Base-by-base conservation (phyloP, 1,284 basidiomycete genomes). In the Neonothopanus nambi region DNA sequence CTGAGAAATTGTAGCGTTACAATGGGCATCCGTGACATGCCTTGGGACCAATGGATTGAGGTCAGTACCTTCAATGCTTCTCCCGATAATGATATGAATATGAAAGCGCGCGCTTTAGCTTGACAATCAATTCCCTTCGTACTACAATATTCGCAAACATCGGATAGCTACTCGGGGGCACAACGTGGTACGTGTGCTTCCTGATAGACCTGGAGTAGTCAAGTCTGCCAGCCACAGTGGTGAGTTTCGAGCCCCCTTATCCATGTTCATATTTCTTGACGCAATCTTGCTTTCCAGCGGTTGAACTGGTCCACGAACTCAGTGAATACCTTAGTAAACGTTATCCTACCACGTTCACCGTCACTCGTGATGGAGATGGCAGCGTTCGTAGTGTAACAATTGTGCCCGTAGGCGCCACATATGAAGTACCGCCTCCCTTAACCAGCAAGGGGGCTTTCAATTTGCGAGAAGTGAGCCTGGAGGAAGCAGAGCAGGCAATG, bases 11-110 rank as follows among this genome's bases (percentile, higher is more conserved):
- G 33, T 51, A 87, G 86, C 61, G 77, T 88, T 26, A 88, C 84
- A 13, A 88, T 88, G 86, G 86, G 84, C 53, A 82, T 88, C 57
- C 77, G 83, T 18, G 73, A 67, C 51, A 86, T 89, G 84, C 72
- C 71, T 11, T 87, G 82, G 81, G 73, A 75, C 17, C 81, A 85
- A 49, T 88, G 86, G 85, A 80, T 87, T 49, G 85, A 87, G 71
- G 81, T 82, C 53, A 54, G 62, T 51, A 17, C 11, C 30, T 51
- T 15, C 26, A 13, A 7, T 28, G 37, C 13, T 9, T 9, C 42
- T 35, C 28, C 18, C 4, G 42, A n/a, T 17, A 33, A n/a, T 7
- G 23, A 15, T 30, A 38, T 24, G 26, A 52, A 18, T 37, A 3
- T 3, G 30, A 13, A 33, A 11, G 13, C 30, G 13, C 33, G 21